Base-by-base conservation (phyloP, 495 filamentous ascomycete genomes). In the Cryomyces minteri region DNA sequence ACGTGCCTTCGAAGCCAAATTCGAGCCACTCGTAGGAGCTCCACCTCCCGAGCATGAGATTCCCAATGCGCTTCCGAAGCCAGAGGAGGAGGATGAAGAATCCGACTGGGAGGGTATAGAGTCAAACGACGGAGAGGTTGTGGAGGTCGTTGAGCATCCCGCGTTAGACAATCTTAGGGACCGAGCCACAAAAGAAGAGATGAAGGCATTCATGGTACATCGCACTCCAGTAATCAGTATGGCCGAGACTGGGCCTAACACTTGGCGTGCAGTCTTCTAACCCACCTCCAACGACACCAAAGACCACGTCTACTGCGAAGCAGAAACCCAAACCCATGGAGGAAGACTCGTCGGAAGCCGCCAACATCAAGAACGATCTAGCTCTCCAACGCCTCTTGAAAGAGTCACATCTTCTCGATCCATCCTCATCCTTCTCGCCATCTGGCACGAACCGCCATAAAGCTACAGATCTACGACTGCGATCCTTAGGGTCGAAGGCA, bases 341-440 rank as follows among this genome's bases (percentile, higher is more conserved):
- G 33, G 65, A 66, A 25, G 69, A 72, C 47, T 54, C 59, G 9
- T 60, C 63, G 3, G 80, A 83, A 54, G 65, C 69, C 6, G 59
- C 64, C 10, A 81, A 84, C 49, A 66, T 95, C 3, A 88, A 88
- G 62, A 90, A 95, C 57, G 90, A 98, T 54, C 74, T 96, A 25
- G 87, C 81, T 7, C 72, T 98, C 14, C 88, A 95, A 54, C 75
- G 86, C 11, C 73, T 98, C 8, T 74, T 98, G 8, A 69, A 77
- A 47, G 90, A 98, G 67, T 95, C 88, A 1, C 88, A 95, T 62
- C 79, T 98, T 33, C 77, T 98, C 44, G 79, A 87, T 11, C 61
- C 68, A 0, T 68, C 76, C 3, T 39, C 47, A 5, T 42, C 49
- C 14, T 74, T 81, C 39, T 67, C 73, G 5, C 69, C 72, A 1